Conservation (phyloP, 1,284 basidiomycete species). For the Neolentinus lepideus region DNA sequence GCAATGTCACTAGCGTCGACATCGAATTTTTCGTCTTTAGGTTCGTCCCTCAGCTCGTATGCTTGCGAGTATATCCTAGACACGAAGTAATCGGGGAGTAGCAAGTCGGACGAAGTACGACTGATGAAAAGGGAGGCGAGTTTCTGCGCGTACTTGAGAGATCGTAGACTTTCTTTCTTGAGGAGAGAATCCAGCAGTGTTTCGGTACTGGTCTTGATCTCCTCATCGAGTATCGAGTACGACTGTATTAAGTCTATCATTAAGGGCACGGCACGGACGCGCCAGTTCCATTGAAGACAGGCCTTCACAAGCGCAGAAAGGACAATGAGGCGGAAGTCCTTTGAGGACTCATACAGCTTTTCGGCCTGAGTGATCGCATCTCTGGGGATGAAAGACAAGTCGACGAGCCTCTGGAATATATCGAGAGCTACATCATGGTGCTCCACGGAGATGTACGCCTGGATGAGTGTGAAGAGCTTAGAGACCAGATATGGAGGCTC, state of each 20-base stretch:
- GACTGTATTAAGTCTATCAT: background rate
- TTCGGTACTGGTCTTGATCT: background rate
- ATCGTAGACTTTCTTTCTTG: background rate
- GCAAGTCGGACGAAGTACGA: background rate
- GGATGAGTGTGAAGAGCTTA: background rate
- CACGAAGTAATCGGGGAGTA: conserved; percentile 31
- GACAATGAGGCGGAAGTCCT: conserved; percentile 11
- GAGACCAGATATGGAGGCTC: background rate
- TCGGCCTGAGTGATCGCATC: background rate
- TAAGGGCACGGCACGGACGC: conserved; percentile 6
- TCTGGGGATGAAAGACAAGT: background rate
- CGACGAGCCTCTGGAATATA: conserved; percentile 1
- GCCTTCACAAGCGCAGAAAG: conserved; percentile 11
- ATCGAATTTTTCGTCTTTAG: conserved; percentile 34
- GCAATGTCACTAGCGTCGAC: conserved; percentile 26
- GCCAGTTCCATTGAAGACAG: conserved; percentile 13
- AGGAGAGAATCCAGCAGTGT: background rate
- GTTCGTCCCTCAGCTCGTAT: conserved; percentile 15
- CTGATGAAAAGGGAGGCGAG: background rate
- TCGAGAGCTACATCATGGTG: background rate
- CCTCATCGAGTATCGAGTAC: background rate
- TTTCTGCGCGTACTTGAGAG: background rate
- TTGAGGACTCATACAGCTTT: conserved; percentile 6
- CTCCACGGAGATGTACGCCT: background rate
- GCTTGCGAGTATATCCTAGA: conserved; percentile 39